phyloP scores from a whole-genome alignment of 2,329 filamentous ascomycete species.

The Penicillium sp. region DNA sequence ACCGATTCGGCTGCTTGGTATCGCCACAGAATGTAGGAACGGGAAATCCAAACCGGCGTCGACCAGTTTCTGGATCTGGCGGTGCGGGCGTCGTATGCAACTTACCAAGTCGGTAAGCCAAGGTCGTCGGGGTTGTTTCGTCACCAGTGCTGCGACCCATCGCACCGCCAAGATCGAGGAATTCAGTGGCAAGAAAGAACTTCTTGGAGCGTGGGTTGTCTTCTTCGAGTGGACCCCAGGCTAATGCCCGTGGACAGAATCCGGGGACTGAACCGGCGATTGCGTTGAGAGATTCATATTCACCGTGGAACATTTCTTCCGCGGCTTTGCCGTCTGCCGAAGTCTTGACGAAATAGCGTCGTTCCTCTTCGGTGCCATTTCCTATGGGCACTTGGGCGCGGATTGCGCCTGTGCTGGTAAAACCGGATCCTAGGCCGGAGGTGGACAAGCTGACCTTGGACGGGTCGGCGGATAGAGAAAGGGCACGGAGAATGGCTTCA shows the following conservation, averaged over 20 bases:
- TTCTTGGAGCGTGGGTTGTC: conserved; percentile 34
- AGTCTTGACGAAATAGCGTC: conserved; percentile 40
- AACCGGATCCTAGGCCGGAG: conserved; percentile 40
- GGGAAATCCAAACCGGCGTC: conserved; percentile 71
- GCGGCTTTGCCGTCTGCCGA: conserved; percentile 30
- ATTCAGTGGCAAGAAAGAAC: conserved; percentile 66
- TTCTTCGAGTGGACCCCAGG: conserved; percentile 57
- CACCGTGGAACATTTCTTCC: conserved; percentile 52
- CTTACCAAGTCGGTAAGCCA: conserved; percentile 71
- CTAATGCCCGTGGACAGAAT: conserved; percentile 70
- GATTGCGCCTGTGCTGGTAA: conserved; percentile 43
- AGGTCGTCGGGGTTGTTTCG: conserved; percentile 37
- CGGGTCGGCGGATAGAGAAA: conserved; percentile 32
- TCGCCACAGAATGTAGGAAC: conserved; percentile 80
- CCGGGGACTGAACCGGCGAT: conserved; percentile 66
- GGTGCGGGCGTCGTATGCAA: conserved; percentile 73
- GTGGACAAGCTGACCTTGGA: conserved; percentile 33
- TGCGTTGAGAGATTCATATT: conserved; percentile 76
- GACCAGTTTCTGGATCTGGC: conserved; percentile 21
- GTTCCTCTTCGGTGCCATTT: conserved; percentile 23
- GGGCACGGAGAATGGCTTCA: conserved; percentile 33
- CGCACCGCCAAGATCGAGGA: conserved; percentile 57
- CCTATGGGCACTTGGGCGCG: conserved; percentile 25
- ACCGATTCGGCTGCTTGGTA: conserved; percentile 74
- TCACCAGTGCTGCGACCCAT: conserved; percentile 47